Base-by-base conservation (phyloP, 164 flowering plant species). In the Dillenia suffruticosa region DNA sequence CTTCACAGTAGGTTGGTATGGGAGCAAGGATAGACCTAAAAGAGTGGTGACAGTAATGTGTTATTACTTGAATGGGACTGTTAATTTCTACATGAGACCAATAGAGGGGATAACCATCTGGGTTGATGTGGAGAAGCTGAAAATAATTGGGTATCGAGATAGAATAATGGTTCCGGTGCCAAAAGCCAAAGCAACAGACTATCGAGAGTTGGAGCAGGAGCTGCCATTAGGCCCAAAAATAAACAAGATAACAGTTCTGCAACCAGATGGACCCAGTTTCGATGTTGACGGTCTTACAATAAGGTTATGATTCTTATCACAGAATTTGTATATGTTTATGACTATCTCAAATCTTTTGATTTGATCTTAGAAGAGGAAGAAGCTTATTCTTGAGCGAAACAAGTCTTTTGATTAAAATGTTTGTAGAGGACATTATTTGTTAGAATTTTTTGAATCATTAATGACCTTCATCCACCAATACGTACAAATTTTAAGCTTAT, bases 51-150 rank as follows among this genome's bases (percentile, higher is more conserved):
- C 66, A 57, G 45, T 81, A 9, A 53, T 57, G 62, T 81, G 86
- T 32, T 79, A 40, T 60, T 72, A 73, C 17, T 22, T 51, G 8
- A 74, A 78, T 9, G 83, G 72, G 9, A 79, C 83, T 0, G 72
- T 65, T 11, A 87, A 84, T 59, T 9, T 79, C 14, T 77, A 75
- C 51, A 24, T 73, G 67, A 72, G 76, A 54, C 92, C 92, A 1
- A 53, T 84, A 0, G 86, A 82, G 19, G 89, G 89, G 2, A 63
- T 87, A 15, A 70, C 74, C 0, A 67, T 75, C 10, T 57, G 65
- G 0, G 86, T 82, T 44, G 87, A 82, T 61, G 58, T 82, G 8
- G 89, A 84, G 46, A 57, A 51, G 44, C 75, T 84, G 83, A 76
- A 73, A 63, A 74, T 86, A 3, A 51, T 63, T 1, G 72, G 60